Conservation (phyloP, 2,329 filamentous ascomycete genomes). For the Aspergillus sclerotialis region DNA sequence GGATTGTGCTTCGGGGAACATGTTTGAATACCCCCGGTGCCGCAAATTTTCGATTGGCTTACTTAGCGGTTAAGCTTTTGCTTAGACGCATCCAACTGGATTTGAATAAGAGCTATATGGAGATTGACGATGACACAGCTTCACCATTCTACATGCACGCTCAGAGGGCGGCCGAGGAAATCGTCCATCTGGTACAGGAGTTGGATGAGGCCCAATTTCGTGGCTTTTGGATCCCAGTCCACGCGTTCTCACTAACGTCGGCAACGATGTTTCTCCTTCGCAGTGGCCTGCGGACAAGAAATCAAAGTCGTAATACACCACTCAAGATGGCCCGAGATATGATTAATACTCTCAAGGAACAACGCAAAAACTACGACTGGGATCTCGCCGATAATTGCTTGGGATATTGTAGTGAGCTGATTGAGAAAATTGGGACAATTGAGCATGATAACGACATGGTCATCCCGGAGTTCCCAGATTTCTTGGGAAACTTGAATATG, state of each 20-base stretch:
- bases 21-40: constrained; percentile 39
- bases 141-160: constrained; percentile 35
- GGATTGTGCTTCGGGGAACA: constrained; percentile 38
- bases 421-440: constrained; percentile 32
- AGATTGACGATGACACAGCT: constrained; percentile 8
- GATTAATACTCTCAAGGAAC: constrained; percentile 31
- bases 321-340: constrained; percentile 40
- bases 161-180: constrained; percentile 43
- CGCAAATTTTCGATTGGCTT: constrained; percentile 47
- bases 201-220: constrained; percentile 37
- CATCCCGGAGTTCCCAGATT: background rate
- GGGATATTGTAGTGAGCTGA: constrained; percentile 40
- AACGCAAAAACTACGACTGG: constrained; percentile 39
- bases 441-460: background rate
- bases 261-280: constrained; percentile 47
- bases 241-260: constrained; percentile 43
- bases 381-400: constrained; percentile 48
- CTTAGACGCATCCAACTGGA: constrained; percentile 44
- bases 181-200: constrained; percentile 43
- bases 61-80: constrained; percentile 43
- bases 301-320: constrained; percentile 29
- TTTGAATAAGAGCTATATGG: constrained; percentile 19
- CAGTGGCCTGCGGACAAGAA: constrained; percentile 41
- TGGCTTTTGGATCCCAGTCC: constrained; percentile 47
- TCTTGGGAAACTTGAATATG: background rate